Evolutionary conservation across 2,329 filamentous ascomycete genomes (phyloP).

Genomic region (Microdochium trichocladiopsis): DNA sequence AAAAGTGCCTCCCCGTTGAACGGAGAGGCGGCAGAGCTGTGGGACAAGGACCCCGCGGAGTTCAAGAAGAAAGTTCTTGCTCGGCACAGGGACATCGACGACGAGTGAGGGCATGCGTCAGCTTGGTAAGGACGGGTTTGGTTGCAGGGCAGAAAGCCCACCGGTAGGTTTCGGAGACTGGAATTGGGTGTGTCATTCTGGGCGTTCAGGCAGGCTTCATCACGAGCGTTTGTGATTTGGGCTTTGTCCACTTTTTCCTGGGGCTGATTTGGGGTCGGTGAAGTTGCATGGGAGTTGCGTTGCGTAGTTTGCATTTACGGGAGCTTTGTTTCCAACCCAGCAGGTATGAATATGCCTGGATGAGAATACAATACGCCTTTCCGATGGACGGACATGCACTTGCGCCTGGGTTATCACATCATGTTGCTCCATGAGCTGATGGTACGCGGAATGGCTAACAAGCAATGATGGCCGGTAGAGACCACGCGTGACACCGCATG

Average conservation of each 20-base stretch:
- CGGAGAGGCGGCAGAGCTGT: conserved; percentile 90
- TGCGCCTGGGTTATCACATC: no score
- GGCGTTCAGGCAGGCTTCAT: background rate
- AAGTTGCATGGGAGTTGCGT: background rate
- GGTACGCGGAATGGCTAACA: no score
- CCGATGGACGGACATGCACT: no score
- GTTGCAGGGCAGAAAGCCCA: no score
- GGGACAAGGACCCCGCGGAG: conserved; percentile 81
- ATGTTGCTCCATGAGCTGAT: no score
- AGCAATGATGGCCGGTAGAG: no score
- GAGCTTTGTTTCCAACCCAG: background rate
- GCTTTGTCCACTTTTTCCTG: background rate
- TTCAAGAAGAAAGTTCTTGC: conserved; percentile 72
- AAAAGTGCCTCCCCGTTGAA: conserved; percentile 85
- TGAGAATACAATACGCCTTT: background rate
- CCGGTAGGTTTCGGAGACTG: no score
- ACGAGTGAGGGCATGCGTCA: conserved; percentile 37
- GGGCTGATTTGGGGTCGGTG: background rate
- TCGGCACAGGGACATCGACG: conserved; percentile 57
- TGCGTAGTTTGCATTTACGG: background rate
- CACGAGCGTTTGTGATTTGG: background rate
- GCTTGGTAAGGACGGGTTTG: no score
- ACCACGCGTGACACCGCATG: no score
- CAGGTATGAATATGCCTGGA: background rate
- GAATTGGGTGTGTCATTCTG: background rate